A percentile compares a stretch with the other conserved stretches of the same genome.
phyloP scores from a whole-genome alignment of 1,284 basidiomycete species.

The Boletus semigastroideus region DNA sequence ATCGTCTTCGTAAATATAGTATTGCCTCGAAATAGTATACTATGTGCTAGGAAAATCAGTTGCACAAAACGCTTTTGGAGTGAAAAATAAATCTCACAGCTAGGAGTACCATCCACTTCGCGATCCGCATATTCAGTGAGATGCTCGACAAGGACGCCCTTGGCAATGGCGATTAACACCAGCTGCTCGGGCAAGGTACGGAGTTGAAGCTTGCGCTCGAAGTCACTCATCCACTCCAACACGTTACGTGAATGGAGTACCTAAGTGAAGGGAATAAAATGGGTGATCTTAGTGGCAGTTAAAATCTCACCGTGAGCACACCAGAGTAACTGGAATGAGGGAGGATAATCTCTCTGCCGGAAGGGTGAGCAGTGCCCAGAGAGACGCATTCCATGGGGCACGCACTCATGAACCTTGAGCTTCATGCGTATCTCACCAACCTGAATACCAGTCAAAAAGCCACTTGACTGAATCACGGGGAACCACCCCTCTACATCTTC shows the following conservation, averaged over 20 bases:
- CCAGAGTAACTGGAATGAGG: constrained; percentile 57
- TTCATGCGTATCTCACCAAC: constrained; percentile 74
- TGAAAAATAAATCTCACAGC: constrained; percentile 44
- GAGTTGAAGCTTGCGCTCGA: constrained; percentile 65
- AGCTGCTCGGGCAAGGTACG: constrained; percentile 60
- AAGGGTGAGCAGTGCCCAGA: constrained; percentile 13
- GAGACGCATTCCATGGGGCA: constrained; percentile 17
- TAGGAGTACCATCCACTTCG: constrained; percentile 64
- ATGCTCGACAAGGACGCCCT: constrained; percentile 60
- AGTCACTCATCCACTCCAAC: constrained; percentile 70
- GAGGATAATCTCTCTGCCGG: constrained; percentile 68
- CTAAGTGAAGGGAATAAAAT: constrained; percentile 35
- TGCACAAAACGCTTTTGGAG: constrained; percentile 3
- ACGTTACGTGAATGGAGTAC: constrained; percentile 63
- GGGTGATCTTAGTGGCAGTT: neutral
- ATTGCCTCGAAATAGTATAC: constrained; percentile 77
- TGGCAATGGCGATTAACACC: constrained; percentile 67
- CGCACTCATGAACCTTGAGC: constrained; percentile 74
- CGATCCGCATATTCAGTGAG: constrained; percentile 63
- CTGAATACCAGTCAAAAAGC: constrained; percentile 51
- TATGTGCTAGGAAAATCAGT: constrained; percentile 45
- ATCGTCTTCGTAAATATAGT: constrained; percentile 79
- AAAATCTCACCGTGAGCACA: constrained; percentile 50
- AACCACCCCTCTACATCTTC: constrained; percentile 81
- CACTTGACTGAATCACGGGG: constrained; percentile 59